Base-by-base conservation (phyloP, 306 rosid genomes). In the Prunus dulcis region DNA sequence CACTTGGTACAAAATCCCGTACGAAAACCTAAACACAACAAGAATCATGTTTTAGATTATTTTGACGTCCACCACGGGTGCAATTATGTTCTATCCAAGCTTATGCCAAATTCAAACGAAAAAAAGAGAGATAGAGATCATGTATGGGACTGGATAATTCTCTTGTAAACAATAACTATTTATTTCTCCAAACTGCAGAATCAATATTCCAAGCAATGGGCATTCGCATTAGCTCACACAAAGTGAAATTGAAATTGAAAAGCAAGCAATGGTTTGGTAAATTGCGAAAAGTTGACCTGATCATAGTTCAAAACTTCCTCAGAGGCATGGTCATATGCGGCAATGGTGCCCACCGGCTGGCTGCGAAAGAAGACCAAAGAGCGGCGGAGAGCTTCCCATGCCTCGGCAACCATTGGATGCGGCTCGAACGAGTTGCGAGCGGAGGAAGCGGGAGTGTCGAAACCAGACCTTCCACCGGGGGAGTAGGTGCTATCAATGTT, bases 1-100 rank as follows among this genome's bases (percentile, higher is more conserved):
- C 97, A 83, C 97, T 90, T 28, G 97, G 97, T 70, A 93, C 97
- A 79, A 93, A 93, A 86, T 93, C 97, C 47, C 97, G 88, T 32
- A 93, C 97, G 74, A 93, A 93, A 69, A 93, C 97, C 97, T 93
- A 69, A 28, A 65, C n/a, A 69, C 43, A 61, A 32, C 5, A n/a
- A 46, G 10, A 69, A 58, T 23, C 20, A 46, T 18, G 7, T 66
- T 20, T 62, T 7, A 38, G 19, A 69, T 49, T 49, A 22, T 7
- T 9, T 15, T 49, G 20, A 49, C 62, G 20, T 60, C 23, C 53
- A 53, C 38, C 32, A 58, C 22, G n/a, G 17, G 27, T n/a, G 53
- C 23, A 56, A 56, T 10, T 10, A 23, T 56, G 1, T 60, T 60
- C 13, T 25, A 25, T 61, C 19, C 38, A 61, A 25, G 18, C 53